Base-by-base conservation (phyloP, 495 filamentous ascomycete species). In the Tuber umbilicatum region DNA sequence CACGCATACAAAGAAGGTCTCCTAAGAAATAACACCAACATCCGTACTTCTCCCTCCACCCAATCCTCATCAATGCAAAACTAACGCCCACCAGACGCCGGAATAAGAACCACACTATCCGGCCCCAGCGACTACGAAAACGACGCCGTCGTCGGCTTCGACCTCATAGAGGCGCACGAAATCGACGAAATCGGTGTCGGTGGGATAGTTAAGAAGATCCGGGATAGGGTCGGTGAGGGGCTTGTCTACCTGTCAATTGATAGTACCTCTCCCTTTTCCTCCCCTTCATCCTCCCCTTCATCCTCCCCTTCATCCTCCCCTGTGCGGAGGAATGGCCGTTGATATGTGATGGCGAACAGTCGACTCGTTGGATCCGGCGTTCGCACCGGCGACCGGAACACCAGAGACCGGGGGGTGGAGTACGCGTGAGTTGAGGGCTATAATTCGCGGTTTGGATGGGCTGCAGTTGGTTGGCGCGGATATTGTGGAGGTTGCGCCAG, bases 321-420 rank as follows among this genome's bases (percentile, higher is more conserved):
- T 12, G n/a, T 9, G n/a, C 1, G 50, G n/a, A 4, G 27, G 31
- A 19, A 3, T 16, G 12, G 35, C 19, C 17, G 27, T 9, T 64
- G 19, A 64, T 35, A 14, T 0, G 55, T 35, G 55, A 5, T 14
- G 55, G 27, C 6, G 27, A 64, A 64, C 55, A 64, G 55, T 97
- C 74, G 93, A 97, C 80, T 92, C 92, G 0, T 83, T 97, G 21
- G 93, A 97, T 80, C 93, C 93, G 6, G 93, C 92, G 43, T 94
- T 91, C 79, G 91, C 91, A 5, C 91, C 91, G 75, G 93, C 90
- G 39, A 97, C 93, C 2, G 93, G 93, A 35, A 97, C 93, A 0
- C 89, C 92, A 50, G 93, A 97, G 81, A 92, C 92, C 0, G 93
- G 93, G 39, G 93, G 93, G 1, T 97, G 93, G 93, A 88, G 89